Evolutionary conservation across 345 rosid species (phyloP).

Genomic region (Hirschfeldia incana): DNA sequence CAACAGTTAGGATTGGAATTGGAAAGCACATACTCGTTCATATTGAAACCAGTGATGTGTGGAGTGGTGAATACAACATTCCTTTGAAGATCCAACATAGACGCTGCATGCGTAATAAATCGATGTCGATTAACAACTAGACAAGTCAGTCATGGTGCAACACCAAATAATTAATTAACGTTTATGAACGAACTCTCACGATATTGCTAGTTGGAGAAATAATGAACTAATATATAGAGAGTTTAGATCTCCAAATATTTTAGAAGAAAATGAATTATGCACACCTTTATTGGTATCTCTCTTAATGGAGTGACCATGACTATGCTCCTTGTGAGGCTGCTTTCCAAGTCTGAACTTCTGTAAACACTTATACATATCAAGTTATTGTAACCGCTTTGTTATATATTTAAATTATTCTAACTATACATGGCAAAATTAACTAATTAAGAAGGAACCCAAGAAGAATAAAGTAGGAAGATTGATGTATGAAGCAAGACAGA

Average conservation of each 20-base stretch:
- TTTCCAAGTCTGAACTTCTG: constrained; percentile 91
- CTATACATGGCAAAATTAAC: not conserved
- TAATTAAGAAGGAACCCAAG: constrained; percentile 1
- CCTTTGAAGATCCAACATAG: constrained; percentile 33
- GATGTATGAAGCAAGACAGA: not conserved
- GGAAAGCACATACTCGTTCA: constrained; percentile 61
- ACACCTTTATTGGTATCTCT: constrained; percentile 66
- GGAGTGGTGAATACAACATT: constrained; percentile 45
- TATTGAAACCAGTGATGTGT: constrained; percentile 46
- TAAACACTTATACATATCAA: not conserved
- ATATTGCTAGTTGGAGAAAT: no score
- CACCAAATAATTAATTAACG: not conserved
- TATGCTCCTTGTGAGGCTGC: constrained; percentile 75
- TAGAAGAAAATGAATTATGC: constrained; percentile 38
- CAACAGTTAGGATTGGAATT: constrained; percentile 11
- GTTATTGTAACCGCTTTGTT: not conserved
- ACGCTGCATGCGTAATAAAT: constrained; percentile 18
- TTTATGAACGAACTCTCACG: not conserved
- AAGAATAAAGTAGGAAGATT: not conserved
- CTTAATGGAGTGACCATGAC: constrained; percentile 56
- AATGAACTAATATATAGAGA: not conserved
- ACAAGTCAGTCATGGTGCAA: not conserved
- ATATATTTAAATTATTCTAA: not conserved
- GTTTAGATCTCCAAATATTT: not conserved
- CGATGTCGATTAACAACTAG: constrained; percentile 9